Percentiles rank a stretch among this genome's conserved stretches.
Evolutionary conservation across 306 rosid species (phyloP).

Genomic region (Mimosa bimucronata): DNA sequence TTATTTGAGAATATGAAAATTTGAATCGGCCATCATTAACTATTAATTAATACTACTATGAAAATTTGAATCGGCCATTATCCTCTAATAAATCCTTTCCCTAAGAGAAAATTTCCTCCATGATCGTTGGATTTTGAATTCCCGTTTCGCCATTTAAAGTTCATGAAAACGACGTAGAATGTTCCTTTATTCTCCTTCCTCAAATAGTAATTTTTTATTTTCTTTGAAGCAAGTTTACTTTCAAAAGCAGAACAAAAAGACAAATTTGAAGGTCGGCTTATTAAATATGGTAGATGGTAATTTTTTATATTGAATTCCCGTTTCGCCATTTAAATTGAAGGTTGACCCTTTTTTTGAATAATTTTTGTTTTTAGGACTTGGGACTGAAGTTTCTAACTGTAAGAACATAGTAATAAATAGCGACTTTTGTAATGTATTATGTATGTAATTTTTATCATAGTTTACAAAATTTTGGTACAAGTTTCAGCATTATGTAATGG

Average conservation of each 20-base stretch:
- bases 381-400: constrained; percentile 4
- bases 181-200: constrained; percentile 35
- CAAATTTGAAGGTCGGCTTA: constrained; percentile 37
- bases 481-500: constrained; percentile 29
- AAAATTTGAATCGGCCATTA: too few relatives aligned
- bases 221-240: constrained; percentile 31
- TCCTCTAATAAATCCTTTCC: too few relatives aligned
- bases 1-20: neutral
- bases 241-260: constrained; percentile 39
- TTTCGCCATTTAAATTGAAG: too few relatives aligned
- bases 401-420: constrained; percentile 10
- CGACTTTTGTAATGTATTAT: constrained; percentile 16
- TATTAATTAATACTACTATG: too few relatives aligned
- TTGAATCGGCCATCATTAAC: neutral
- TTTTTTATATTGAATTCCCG: neutral
- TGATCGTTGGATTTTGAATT: constrained; percentile 36
- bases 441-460: constrained; percentile 27
- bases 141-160: constrained; percentile 38
- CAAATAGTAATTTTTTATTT: constrained; percentile 34
- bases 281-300: neutral
- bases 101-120: too few relatives aligned
- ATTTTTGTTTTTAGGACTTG: neutral
- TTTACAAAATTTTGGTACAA: constrained; percentile 12
- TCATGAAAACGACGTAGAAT: constrained; percentile 45
- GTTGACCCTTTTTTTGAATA: constrained; percentile 16